These are phyloP conservation scores for Penicillium manginii DNA, from an alignment of 495 filamentous ascomycete genomes.

Conservation along the genomic window DNA sequence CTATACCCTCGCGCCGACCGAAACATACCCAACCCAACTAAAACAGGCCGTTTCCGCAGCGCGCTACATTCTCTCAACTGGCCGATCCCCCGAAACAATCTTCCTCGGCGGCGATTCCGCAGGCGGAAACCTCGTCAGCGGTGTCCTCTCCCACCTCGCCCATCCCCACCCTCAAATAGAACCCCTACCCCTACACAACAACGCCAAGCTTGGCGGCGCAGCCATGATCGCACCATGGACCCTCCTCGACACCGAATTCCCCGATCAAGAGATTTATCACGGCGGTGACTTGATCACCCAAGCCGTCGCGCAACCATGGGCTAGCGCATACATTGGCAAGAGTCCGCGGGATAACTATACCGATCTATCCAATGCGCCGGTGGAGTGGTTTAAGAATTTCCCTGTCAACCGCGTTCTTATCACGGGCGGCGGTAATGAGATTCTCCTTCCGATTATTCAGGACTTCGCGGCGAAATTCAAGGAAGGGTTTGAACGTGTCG, in stretches of 20 bases:
- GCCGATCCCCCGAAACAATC: conserved; percentile 49
- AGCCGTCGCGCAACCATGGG: conserved; percentile 49
- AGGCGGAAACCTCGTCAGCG: conserved; percentile 62
- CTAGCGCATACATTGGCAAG: conserved; percentile 49
- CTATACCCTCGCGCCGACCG: conserved; percentile 62
- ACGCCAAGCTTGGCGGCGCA: conserved; percentile 46
- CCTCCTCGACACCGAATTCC: conserved; percentile 46
- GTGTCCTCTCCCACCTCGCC: conserved; percentile 61
- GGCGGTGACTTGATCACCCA: conserved; percentile 55
- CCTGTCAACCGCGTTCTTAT: conserved; percentile 56
- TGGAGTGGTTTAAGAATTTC: conserved; percentile 56
- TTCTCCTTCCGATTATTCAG: conserved; percentile 61
- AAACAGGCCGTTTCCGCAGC: conserved; percentile 57
- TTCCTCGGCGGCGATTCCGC: conserved; percentile 67
- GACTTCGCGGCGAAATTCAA: conserved; percentile 50
- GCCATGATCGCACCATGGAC: conserved; percentile 64
- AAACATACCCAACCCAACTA: conserved; percentile 63
- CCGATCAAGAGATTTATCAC: conserved; percentile 47
- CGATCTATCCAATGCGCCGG: conserved; percentile 52
- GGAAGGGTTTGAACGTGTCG: conserved; percentile 36
- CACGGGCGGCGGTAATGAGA: conserved; percentile 60
- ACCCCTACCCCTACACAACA: conserved; percentile 11
- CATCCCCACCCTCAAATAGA: conserved; percentile 61
- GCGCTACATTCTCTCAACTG: conserved; percentile 52
- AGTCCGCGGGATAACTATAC: conserved; percentile 57